A percentile compares a stretch with the other conserved stretches of the same genome.
Evolutionary conservation across 495 filamentous ascomycete genomes (phyloP).

Genomic region (Aspergillus heteromorphus): DNA sequence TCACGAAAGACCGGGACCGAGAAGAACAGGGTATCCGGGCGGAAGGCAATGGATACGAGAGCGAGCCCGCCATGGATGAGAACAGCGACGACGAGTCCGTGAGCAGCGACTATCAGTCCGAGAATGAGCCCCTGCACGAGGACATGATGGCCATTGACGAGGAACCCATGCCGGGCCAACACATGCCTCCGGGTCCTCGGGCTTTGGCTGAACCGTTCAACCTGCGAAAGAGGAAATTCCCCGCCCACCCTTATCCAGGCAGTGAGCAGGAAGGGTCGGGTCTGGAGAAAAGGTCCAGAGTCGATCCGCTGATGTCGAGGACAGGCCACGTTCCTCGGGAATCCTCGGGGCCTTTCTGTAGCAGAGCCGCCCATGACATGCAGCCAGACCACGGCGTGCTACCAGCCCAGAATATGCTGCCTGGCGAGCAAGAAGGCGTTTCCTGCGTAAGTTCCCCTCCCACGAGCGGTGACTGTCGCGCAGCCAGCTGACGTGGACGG

Average conservation of each 20-base stretch:
- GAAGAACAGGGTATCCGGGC: slow-evolving; percentile 1
- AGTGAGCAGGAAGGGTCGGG: neutral
- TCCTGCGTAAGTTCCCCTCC: slow-evolving; percentile 4
- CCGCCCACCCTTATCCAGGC: neutral
- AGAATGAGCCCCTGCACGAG: slow-evolving; percentile 6
- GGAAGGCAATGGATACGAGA: neutral
- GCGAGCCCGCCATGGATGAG: slow-evolving; percentile 6
- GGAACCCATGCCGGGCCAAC: neutral
- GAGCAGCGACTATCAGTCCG: slow-evolving; percentile 7
- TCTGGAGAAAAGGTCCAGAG: slow-evolving; percentile 11
- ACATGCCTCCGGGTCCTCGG: neutral
- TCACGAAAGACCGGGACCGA: slow-evolving; percentile 7
- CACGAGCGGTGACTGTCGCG: neutral
- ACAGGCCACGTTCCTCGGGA: neutral
- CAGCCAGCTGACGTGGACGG: neutral
- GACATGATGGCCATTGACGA: slow-evolving; percentile 1
- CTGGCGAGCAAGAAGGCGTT: neutral
- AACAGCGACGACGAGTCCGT: slow-evolving; percentile 9
- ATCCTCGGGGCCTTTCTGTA: neutral
- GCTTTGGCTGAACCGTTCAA: neutral
- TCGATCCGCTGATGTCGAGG: neutral
- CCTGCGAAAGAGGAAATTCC: slow-evolving; percentile 27
- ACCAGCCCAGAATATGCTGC: neutral
- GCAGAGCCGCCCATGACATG: neutral
- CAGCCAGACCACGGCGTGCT: neutral